phyloP scores from a whole-genome alignment of 495 filamentous ascomycete species.

The Annulohypoxylon moriforme region DNA sequence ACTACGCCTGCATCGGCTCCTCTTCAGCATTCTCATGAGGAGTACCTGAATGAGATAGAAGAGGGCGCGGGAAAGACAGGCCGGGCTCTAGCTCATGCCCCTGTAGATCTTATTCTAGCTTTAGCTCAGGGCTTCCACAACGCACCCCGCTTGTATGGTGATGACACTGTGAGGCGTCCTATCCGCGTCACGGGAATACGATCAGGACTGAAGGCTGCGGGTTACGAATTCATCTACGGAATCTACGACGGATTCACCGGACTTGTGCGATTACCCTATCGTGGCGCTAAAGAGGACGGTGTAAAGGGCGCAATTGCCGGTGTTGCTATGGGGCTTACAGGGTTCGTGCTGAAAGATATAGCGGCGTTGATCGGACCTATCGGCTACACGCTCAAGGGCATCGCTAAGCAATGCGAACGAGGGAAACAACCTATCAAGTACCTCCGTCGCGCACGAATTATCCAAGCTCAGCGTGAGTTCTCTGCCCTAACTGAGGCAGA shows the following conservation, averaged over 20 bases:
- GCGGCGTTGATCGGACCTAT: slow-evolving; percentile 71
- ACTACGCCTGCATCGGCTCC: slow-evolving; percentile 29
- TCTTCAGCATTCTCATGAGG: slow-evolving; percentile 41
- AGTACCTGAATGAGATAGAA: slow-evolving; percentile 56
- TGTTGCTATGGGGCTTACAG: slow-evolving; percentile 78
- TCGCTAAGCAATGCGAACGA: slow-evolving; percentile 65
- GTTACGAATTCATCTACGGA: slow-evolving; percentile 74
- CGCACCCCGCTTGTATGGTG: slow-evolving; percentile 81
- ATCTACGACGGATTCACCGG: slow-evolving; percentile 80
- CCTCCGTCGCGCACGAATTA: slow-evolving; percentile 61
- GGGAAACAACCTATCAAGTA: slow-evolving; percentile 58
- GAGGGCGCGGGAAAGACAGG: slow-evolving; percentile 60
- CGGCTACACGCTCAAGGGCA: slow-evolving; percentile 74
- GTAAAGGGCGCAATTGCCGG: slow-evolving; percentile 72
- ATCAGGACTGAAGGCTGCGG: slow-evolving; percentile 73
- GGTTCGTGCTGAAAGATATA: slow-evolving; percentile 77
- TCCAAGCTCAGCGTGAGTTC: slow-evolving; percentile 59
- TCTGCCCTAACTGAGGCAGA: slow-evolving; percentile 47
- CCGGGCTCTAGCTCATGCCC: slow-evolving; percentile 60
- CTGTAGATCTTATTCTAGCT: slow-evolving; percentile 77
- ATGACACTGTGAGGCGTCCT: slow-evolving; percentile 59
- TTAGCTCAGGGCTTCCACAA: slow-evolving; percentile 86
- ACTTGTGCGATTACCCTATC: slow-evolving; percentile 71
- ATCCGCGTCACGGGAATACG: slow-evolving; percentile 73
- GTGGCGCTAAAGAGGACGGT: slow-evolving; percentile 67